phyloP scores from a whole-genome alignment of 179 eudicot genomes.

The Nepenthes alata region DNA sequence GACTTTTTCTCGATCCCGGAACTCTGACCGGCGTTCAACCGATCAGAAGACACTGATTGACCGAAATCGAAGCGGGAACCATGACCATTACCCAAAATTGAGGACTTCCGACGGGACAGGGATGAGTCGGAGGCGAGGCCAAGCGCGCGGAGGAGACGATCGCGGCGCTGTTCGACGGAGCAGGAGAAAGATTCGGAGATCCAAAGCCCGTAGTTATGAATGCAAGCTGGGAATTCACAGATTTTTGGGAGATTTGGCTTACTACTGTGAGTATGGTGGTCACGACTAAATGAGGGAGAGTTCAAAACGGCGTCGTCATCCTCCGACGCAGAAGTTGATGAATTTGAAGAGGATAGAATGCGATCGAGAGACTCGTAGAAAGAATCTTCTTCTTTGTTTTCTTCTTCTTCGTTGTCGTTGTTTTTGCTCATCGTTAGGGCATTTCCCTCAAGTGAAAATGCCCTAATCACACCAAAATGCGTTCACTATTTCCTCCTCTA shows the following conservation, averaged over 20 bases:
- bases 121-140: conserved; percentile 48
- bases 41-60: conserved; percentile 33
- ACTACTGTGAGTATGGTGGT: too few species aligned
- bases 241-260: conserved; percentile 5
- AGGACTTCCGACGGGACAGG: conserved; percentile 26
- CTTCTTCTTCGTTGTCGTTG: conserved; percentile 7
- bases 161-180: conserved; percentile 72
- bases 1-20: background rate
- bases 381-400: conserved; percentile 14
- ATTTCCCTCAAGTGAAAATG: conserved; percentile 23
- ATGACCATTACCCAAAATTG: conserved; percentile 2
- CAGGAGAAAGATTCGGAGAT: conserved; percentile 41
- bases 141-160: conserved; percentile 46
- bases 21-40: conserved; percentile 6
- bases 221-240: conserved; percentile 24
- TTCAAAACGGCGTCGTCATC: conserved; percentile 20
- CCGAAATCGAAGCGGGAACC: conserved; percentile 3
- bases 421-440: conserved; percentile 59
- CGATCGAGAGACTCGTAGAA: conserved; percentile 82
- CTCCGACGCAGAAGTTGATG: conserved; percentile 44
- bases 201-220: conserved; percentile 61
- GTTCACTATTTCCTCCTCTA: too few species aligned
- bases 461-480: background rate
- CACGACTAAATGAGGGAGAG: background rate
- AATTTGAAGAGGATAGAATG: conserved; percentile 49